Conservation (phyloP, 164 flowering plant species). For the Tetracentron sinense region DNA sequence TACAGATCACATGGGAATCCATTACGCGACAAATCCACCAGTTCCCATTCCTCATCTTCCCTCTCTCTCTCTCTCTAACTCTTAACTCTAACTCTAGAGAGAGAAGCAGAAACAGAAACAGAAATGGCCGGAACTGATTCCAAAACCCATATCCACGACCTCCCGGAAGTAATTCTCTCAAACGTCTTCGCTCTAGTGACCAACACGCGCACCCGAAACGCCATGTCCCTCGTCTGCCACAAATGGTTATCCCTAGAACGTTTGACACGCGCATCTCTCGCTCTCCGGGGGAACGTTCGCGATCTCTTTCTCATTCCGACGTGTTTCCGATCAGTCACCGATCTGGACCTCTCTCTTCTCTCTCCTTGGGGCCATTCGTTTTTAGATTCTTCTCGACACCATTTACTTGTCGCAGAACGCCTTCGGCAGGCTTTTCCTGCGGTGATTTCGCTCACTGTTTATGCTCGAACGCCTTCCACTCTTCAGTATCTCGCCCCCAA, state of each 20-base stretch:
- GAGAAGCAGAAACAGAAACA: not conserved
- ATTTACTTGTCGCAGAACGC: slow-evolving; percentile 53
- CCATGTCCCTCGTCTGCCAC: slow-evolving; percentile 56
- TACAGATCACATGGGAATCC: too few relatives aligned
- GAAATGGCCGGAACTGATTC: slow-evolving; percentile 1
- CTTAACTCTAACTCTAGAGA: too few relatives aligned
- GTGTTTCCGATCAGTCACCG: slow-evolving; percentile 49
- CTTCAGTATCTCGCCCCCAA: slow-evolving; percentile 42
- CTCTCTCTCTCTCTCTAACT: too few relatives aligned
- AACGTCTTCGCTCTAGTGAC: slow-evolving; percentile 43
- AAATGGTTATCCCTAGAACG: slow-evolving; percentile 64
- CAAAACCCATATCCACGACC: slow-evolving; percentile 43
- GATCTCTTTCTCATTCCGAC: slow-evolving; percentile 53
- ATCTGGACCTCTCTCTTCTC: slow-evolving; percentile 75
- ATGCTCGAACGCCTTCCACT: slow-evolving; percentile 47
- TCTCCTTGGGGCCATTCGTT: slow-evolving; percentile 81
- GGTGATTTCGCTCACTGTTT: slow-evolving; percentile 50
- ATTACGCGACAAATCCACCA: too few relatives aligned
- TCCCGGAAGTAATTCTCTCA: slow-evolving; percentile 70
- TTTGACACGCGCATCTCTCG: slow-evolving; percentile 52
- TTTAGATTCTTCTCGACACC: slow-evolving; percentile 28
- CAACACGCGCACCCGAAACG: slow-evolving; percentile 60
- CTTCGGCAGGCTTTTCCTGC: slow-evolving; percentile 57
- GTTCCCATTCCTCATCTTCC: too few relatives aligned
- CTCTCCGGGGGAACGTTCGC: slow-evolving; percentile 81